phyloP scores from a whole-genome alignment of 2,329 filamentous ascomycete genomes.

The Xylariomycetidae sp. region DNA sequence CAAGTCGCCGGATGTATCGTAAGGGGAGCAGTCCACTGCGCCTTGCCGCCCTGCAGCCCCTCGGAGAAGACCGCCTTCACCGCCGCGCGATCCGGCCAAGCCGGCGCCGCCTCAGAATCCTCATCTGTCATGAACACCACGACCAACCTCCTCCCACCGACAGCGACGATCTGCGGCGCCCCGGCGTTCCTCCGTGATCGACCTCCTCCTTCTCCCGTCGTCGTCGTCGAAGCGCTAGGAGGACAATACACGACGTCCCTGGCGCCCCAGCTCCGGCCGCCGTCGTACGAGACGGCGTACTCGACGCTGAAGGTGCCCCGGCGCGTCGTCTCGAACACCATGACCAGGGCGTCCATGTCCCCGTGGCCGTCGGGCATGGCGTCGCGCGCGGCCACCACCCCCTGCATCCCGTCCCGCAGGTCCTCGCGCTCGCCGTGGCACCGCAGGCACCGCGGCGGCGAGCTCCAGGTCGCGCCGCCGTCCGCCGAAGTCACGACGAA shows the following conservation, averaged over 20 bases:
- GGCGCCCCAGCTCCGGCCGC: slow-evolving; percentile 34
- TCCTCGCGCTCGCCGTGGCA: slow-evolving; percentile 31
- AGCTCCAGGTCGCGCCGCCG: slow-evolving; percentile 37
- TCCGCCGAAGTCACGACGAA: slow-evolving; percentile 42
- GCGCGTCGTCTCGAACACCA: slow-evolving; percentile 43
- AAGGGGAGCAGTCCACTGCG: slow-evolving; percentile 29
- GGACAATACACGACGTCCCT: slow-evolving; percentile 37
- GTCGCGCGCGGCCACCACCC: slow-evolving; percentile 29
- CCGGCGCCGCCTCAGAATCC: slow-evolving; percentile 26
- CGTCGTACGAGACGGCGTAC: slow-evolving; percentile 40
- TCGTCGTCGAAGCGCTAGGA: slow-evolving; percentile 32
- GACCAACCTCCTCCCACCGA: slow-evolving; percentile 32
- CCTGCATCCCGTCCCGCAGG: slow-evolving; percentile 40
- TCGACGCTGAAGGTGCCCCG: slow-evolving; percentile 37
- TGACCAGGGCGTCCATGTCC: slow-evolving; percentile 32
- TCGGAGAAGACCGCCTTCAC: slow-evolving; percentile 36
- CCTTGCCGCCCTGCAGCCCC: slow-evolving; percentile 27
- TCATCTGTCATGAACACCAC: slow-evolving; percentile 45
- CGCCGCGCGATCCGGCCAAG: slow-evolving; percentile 35
- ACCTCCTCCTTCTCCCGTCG: neutral
- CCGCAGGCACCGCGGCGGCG: slow-evolving; percentile 32
- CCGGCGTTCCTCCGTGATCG: neutral
- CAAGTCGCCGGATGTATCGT: slow-evolving; percentile 26
- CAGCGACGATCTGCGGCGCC: neutral
- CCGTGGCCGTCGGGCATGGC: slow-evolving; percentile 9